These are phyloP conservation scores for Globisporangium okanoganense DNA, from an alignment of 352 stramenopile genomes.

Conservation along the genomic window DNA sequence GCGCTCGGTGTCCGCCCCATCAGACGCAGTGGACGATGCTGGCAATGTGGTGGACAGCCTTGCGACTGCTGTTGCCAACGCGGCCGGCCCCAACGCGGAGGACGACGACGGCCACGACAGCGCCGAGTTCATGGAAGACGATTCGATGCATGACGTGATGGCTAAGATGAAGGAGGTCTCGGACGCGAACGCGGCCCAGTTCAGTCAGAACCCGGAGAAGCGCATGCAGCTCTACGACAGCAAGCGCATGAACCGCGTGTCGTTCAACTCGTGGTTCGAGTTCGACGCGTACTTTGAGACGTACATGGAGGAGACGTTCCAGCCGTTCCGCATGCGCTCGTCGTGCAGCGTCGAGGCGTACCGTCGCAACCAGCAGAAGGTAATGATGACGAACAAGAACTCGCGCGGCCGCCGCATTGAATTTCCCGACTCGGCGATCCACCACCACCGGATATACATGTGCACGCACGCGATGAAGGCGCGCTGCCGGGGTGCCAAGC, in stretches of 20 bases:
- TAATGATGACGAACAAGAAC: slow-evolving; percentile 88
- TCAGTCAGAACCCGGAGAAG: slow-evolving; percentile 25
- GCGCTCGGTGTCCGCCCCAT: slow-evolving; percentile 9
- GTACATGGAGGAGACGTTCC: slow-evolving; percentile 87
- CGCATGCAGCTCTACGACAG: slow-evolving; percentile 67
- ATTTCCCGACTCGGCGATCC: slow-evolving; percentile 76
- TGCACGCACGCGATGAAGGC: slow-evolving; percentile 87
- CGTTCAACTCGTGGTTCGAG: slow-evolving; percentile 86
- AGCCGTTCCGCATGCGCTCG: slow-evolving; percentile 84
- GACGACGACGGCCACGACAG: slow-evolving; percentile 28
- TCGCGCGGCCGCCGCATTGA: slow-evolving; percentile 73
- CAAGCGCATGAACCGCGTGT: slow-evolving; percentile 81
- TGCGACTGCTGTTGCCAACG: neutral
- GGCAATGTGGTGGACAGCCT: neutral
- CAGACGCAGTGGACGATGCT: neutral
- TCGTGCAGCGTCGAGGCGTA: slow-evolving; percentile 82
- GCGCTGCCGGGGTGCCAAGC: slow-evolving; percentile 69
- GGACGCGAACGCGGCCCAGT: slow-evolving; percentile 32
- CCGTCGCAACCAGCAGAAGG: slow-evolving; percentile 81
- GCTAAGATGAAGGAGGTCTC: slow-evolving; percentile 58
- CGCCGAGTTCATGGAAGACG: slow-evolving; percentile 44
- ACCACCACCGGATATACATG: slow-evolving; percentile 89
- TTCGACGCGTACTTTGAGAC: slow-evolving; percentile 86
- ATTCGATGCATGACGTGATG: slow-evolving; percentile 59
- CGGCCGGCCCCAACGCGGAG: slow-evolving; percentile 14